Conservation (phyloP, 352 stramenopile species). For the Globisporangium heterothallicum region DNA sequence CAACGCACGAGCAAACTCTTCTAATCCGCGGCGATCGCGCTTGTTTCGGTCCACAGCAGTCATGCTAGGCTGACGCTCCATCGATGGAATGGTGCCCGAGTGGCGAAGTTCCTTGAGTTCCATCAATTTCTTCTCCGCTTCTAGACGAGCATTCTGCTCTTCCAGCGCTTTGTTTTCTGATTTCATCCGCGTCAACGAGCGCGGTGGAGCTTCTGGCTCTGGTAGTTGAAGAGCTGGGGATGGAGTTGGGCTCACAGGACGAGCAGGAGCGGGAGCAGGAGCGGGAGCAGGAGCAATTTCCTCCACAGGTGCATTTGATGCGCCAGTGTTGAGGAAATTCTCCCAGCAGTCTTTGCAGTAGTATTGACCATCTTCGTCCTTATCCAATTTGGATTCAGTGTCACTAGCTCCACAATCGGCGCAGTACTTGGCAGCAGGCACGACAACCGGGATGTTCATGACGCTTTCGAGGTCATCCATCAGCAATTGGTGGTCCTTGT, state of each 20-base stretch:
- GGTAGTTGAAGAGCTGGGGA: conserved; percentile 18
- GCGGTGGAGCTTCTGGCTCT: conserved; percentile 22
- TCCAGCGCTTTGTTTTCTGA: conserved; percentile 56
- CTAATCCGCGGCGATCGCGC: conserved; percentile 65
- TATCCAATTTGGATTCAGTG: conserved; percentile 67
- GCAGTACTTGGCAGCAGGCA: conserved; percentile 72
- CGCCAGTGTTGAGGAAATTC: conserved; percentile 64
- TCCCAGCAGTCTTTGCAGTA: conserved; percentile 89
- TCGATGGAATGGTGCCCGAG: conserved; percentile 51
- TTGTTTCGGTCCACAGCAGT: conserved; percentile 53
- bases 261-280: background rate
- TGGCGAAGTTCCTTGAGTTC: conserved; percentile 74
- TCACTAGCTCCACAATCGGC: conserved; percentile 74
- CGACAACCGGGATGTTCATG: conserved; percentile 77
- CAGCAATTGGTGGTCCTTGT: conserved; percentile 59
- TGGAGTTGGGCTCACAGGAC: background rate
- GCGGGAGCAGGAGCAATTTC: conserved; percentile 6
- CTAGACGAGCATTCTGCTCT: conserved; percentile 67
- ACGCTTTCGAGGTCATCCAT: conserved; percentile 75
- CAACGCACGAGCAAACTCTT: conserved; percentile 75
- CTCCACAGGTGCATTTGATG: conserved; percentile 16
- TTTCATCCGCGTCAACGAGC: conserved; percentile 28
- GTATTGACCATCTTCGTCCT: conserved; percentile 79
- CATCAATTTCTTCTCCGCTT: conserved; percentile 78
- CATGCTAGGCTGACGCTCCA: conserved; percentile 47